phyloP scores from a whole-genome alignment of 148 eudicot species.

The Drosera capensis region DNA sequence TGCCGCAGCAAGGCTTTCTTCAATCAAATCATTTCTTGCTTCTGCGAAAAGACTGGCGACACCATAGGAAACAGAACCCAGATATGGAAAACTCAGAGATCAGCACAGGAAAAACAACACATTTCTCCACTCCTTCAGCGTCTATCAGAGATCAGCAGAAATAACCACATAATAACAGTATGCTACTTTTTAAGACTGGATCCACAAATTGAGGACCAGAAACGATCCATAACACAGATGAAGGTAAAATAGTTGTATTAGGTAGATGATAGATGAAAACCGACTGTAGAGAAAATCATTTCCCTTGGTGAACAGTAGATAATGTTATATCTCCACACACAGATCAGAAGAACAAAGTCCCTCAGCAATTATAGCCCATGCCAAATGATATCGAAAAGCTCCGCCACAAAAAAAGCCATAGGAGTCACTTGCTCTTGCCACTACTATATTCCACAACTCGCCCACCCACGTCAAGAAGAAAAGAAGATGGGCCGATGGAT shows the following conservation, averaged over 20 bases:
- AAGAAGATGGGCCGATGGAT: conserved; percentile 17
- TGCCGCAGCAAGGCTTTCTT: conserved; percentile 84
- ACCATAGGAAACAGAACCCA: conserved; percentile 40
- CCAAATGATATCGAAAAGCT: conserved; percentile 20
- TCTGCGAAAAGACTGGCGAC: conserved; percentile 82
- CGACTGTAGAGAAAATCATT: conserved; percentile 24
- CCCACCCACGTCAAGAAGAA: conserved; percentile 20
- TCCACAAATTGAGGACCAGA: conserved; percentile 38
- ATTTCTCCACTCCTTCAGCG: conserved; percentile 30
- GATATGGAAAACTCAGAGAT: conserved; percentile 35
- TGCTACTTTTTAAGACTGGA: conserved; percentile 21
- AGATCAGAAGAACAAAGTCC: conserved; percentile 29
- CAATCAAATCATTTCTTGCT: conserved; percentile 52
- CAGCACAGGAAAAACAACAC: conserved; percentile 45
- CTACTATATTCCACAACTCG: conserved; percentile 21
- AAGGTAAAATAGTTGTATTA: conserved; percentile 14
- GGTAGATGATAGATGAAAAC: conserved; percentile 22
- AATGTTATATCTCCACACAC: conserved; percentile 31
- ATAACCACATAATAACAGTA: conserved; percentile 22
- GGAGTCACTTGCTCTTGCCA: conserved; percentile 24
- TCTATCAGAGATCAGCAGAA: conserved; percentile 28
- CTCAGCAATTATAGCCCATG: conserved; percentile 23
- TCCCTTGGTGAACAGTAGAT: conserved; percentile 21
- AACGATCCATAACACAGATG: conserved; percentile 25
- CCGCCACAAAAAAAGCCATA: conserved; percentile 22